Percentiles rank a stretch among this genome's conserved stretches.
phyloP scores from a whole-genome alignment of 2,329 filamentous ascomycete species.

The Plectosphaerella plurivora region DNA sequence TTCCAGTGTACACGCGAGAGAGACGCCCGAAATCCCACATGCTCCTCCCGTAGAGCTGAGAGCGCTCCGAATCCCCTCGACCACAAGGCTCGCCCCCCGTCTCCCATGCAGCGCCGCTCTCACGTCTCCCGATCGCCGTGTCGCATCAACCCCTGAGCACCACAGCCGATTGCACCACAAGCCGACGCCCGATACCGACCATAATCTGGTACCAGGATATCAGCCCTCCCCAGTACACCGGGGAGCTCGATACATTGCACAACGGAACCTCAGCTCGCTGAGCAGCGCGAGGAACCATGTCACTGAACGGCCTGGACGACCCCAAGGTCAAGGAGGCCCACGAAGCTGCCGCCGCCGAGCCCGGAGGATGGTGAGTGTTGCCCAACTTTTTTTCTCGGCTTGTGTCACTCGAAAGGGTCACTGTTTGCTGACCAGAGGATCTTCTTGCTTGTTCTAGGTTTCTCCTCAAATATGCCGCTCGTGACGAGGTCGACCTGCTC shows the following conservation, averaged over 20 bases:
- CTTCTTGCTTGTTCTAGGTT: conserved; percentile 58
- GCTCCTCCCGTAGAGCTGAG: too few relatives aligned
- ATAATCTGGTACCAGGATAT: too few relatives aligned
- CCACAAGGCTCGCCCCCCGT: too few relatives aligned
- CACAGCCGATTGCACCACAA: not conserved
- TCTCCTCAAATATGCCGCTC: conserved; percentile 81
- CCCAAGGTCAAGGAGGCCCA: conserved; percentile 78
- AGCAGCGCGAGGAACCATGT: conserved; percentile 55
- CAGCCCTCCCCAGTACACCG: too few relatives aligned
- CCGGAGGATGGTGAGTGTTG: conserved; percentile 82
- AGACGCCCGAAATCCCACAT: too few relatives aligned
- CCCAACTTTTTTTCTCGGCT: not conserved
- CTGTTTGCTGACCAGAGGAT: not conserved
- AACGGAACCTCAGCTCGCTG: not conserved
- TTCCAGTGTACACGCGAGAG: not conserved
- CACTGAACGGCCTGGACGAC: conserved; percentile 90
- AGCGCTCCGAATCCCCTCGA: too few relatives aligned
- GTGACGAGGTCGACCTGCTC: conserved; percentile 82
- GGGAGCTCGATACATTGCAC: too few relatives aligned
- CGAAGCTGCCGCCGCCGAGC: conserved; percentile 72
- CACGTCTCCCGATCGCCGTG: not conserved
- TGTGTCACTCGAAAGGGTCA: too few relatives aligned
- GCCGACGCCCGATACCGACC: not conserved
- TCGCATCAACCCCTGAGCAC: not conserved
- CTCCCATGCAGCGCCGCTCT: too few relatives aligned